phyloP scores from a whole-genome alignment of 495 filamentous ascomycete species.

The Pyronema omphalodes region DNA sequence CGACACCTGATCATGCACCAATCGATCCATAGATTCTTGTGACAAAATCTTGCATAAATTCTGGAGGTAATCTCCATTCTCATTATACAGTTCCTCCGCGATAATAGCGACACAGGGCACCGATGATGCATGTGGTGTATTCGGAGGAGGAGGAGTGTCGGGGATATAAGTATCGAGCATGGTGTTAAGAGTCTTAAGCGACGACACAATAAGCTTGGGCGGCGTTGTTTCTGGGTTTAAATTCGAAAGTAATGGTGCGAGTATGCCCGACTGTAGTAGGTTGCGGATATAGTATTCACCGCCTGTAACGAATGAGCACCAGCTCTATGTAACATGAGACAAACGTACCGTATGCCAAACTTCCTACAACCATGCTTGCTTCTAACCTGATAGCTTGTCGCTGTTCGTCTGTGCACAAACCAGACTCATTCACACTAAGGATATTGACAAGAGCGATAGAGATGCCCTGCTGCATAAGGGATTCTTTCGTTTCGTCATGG shows the following conservation, averaged over 20 bases:
- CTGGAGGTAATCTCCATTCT: conserved; percentile 6
- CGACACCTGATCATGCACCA: conserved; percentile 47
- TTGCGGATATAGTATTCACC: conserved; percentile 62
- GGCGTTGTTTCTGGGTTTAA: conserved; percentile 48
- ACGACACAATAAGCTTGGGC: conserved; percentile 45
- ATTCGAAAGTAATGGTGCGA: conserved; percentile 48
- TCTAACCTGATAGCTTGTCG: conserved; percentile 50
- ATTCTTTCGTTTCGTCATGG: conserved; percentile 69
- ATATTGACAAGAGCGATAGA: conserved; percentile 48
- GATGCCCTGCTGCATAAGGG: conserved; percentile 50
- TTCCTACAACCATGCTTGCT: conserved; percentile 61
- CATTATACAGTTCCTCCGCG: conserved; percentile 12
- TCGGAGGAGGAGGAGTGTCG: too few species aligned
- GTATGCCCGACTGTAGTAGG: conserved; percentile 43
- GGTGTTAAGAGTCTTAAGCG: conserved; percentile 55
- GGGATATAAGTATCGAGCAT: conserved; percentile 43
- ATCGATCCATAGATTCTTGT: conserved; percentile 32
- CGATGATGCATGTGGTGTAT: conserved; percentile 21
- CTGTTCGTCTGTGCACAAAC: conserved; percentile 29
- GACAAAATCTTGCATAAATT: conserved; percentile 43
- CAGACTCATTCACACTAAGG: conserved; percentile 25
- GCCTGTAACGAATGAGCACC: conserved; percentile 32
- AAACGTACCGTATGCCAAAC: conserved; percentile 59
- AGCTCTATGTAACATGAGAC: not conserved
- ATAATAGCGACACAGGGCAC: conserved; percentile 12